These are phyloP conservation scores for Hanseniaspora lachancei DNA, from an alignment of 805 yeast genomes.

Conservation along the genomic window DNA sequence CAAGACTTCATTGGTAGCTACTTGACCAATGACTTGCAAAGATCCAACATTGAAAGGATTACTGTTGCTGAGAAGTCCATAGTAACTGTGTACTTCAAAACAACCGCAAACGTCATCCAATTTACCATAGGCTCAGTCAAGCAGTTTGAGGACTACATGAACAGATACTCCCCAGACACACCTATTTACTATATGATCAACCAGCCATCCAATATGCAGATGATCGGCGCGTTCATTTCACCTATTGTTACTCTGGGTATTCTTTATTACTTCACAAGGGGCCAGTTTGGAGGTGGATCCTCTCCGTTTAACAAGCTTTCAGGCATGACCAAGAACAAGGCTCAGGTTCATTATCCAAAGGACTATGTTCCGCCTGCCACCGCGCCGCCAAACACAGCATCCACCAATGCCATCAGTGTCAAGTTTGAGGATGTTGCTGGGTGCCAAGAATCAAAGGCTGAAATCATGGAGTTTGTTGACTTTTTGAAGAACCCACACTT, in stretches of 20 bases:
- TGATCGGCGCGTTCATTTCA: slow-evolving; percentile 57
- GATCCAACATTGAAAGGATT: slow-evolving; percentile 62
- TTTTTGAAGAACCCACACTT: slow-evolving; percentile 82
- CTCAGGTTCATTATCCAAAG: slow-evolving; percentile 24
- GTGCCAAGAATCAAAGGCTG: slow-evolving; percentile 90
- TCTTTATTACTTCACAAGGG: slow-evolving; percentile 29
- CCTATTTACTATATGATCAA: slow-evolving; percentile 33
- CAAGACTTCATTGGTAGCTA: slow-evolving; percentile 73
- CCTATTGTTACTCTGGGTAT: slow-evolving; percentile 73
- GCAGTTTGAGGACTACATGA: slow-evolving; percentile 71
- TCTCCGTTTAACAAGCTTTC: slow-evolving; percentile 40
- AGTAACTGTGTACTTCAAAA: slow-evolving; percentile 32
- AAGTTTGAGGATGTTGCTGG: slow-evolving; percentile 95
- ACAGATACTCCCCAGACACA: slow-evolving; percentile 17
- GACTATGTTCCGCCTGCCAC: slow-evolving; percentile 8
- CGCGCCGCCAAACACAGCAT: slow-evolving; percentile 6
- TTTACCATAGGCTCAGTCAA: slow-evolving; percentile 86
- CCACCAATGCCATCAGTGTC: slow-evolving; percentile 33
- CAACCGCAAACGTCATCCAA: slow-evolving; percentile 15
- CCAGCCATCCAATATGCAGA: slow-evolving; percentile 49
- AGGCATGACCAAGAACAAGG: slow-evolving; percentile 85
- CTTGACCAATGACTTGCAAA: slow-evolving; percentile 39
- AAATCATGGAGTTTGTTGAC: slow-evolving; percentile 93
- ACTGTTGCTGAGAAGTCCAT: slow-evolving; percentile 58
- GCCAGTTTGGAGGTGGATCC: slow-evolving; percentile 31